These are phyloP conservation scores for Chaetomiaceae sp. DNA, from an alignment of 2,329 filamentous ascomycete genomes.

Conservation along the genomic window DNA sequence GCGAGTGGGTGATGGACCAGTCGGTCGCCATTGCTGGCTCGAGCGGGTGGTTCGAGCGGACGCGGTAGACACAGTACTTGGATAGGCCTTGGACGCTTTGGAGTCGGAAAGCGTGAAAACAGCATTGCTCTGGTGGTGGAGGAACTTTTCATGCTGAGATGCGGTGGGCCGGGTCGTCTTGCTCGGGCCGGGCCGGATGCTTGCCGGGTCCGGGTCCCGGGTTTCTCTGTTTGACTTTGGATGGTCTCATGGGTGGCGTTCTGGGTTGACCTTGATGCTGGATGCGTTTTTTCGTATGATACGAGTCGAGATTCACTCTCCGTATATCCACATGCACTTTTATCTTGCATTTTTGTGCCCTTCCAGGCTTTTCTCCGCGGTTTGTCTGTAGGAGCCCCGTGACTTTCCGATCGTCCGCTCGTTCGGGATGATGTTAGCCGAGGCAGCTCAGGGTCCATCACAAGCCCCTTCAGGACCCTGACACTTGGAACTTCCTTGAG, in stretches of 20 bases:
- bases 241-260: conserved; percentile 16
- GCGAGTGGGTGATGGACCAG: conserved; percentile 98
- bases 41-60: conserved; percentile 87
- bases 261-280: conserved; percentile 7
- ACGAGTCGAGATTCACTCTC: conserved; percentile 2
- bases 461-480: no score
- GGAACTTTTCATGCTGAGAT: background rate
- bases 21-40: conserved; percentile 87
- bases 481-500: no score
- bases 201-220: background rate
- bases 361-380: no score
- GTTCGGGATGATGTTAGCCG: conserved; percentile 16
- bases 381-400: conserved; percentile 3
- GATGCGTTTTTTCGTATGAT: conserved; percentile 2
- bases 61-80: conserved; percentile 51
- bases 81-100: no score
- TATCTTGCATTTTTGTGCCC: background rate
- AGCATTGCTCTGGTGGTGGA: background rate
- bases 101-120: background rate
- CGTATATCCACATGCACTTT: background rate
- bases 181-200: conserved; percentile 2
- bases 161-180: conserved; percentile 3
- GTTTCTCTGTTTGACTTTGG: background rate
- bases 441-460: conserved; percentile 2
- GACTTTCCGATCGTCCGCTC: conserved; percentile 15